phyloP scores from a whole-genome alignment of 306 rosid genomes.

The Vachellia pachyceras region DNA sequence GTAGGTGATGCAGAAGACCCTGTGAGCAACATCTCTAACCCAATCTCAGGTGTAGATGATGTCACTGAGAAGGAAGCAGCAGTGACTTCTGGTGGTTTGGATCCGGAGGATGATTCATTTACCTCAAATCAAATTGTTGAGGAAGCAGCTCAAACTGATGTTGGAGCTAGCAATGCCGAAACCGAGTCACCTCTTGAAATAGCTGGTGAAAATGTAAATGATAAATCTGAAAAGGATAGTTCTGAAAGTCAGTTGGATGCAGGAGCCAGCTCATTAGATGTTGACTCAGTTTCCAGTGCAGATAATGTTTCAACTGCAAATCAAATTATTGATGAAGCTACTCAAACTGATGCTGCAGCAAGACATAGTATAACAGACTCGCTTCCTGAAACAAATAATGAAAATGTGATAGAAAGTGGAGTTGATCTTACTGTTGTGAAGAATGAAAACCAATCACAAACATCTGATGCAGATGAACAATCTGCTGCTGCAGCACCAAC shows the following conservation, averaged over 20 bases:
- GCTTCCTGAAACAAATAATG: constrained; percentile 48
- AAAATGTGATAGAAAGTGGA: constrained; percentile 46
- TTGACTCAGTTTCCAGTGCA: neutral
- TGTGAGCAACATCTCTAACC: constrained; percentile 37
- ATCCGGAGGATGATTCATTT: constrained; percentile 42
- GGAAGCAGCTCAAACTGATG: constrained; percentile 51
- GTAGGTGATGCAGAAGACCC: constrained; percentile 40
- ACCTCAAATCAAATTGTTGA: constrained; percentile 34
- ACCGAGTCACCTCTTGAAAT: constrained; percentile 49
- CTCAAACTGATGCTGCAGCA: constrained; percentile 47
- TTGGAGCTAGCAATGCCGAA: constrained; percentile 41
- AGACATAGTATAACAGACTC: constrained; percentile 38
- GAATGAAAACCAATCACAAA: constrained; percentile 51
- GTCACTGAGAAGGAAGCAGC: constrained; percentile 49
- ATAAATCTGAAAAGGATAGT: neutral
- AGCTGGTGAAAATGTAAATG: constrained; percentile 44
- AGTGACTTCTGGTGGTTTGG: constrained; percentile 46
- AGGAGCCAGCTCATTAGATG: neutral
- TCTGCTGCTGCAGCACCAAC: constrained; percentile 43
- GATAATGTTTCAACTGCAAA: constrained; percentile 31
- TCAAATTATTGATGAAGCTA: constrained; percentile 44
- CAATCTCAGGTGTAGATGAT: constrained; percentile 38
- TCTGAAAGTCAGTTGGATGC: constrained; percentile 45
- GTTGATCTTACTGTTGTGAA: constrained; percentile 44
- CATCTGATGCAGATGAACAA: constrained; percentile 45